These are phyloP conservation scores for Erysimum cheiri DNA, from an alignment of 441 rosid species.

Conservation along the genomic window DNA sequence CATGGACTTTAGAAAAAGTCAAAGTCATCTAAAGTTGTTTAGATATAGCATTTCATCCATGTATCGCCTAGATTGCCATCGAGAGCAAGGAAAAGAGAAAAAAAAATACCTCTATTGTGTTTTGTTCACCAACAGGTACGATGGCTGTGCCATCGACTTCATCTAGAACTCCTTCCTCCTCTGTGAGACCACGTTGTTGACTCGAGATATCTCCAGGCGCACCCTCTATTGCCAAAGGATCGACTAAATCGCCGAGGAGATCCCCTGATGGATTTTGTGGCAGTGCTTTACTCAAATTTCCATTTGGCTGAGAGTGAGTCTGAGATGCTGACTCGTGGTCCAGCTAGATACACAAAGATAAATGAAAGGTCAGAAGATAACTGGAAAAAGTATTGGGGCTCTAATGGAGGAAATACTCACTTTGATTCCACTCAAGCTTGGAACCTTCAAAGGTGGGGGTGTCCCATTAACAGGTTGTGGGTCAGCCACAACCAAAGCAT, in stretches of 20 bases:
- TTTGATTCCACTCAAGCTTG: conserved; percentile 55
- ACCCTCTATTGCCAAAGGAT: conserved; percentile 89
- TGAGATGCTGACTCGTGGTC: conserved; percentile 59
- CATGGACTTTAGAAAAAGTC: too few relatives aligned
- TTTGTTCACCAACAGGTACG: conserved; percentile 81
- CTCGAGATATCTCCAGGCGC: conserved; percentile 61
- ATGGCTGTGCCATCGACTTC: conserved; percentile 77
- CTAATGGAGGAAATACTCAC: conserved; percentile 53
- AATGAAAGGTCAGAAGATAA: conserved; percentile 28
- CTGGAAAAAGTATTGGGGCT: conserved; percentile 9
- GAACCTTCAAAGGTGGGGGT: conserved; percentile 73
- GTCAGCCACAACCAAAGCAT: conserved; percentile 91
- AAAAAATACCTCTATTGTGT: conserved; percentile 71
- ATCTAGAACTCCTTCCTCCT: conserved; percentile 56
- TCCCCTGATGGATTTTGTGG: conserved; percentile 73
- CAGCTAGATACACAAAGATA: conserved; percentile 47
- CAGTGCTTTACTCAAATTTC: conserved; percentile 57
- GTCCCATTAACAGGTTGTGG: conserved; percentile 71
- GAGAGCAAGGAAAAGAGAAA: conserved; percentile 12
- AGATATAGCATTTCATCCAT: too few relatives aligned
- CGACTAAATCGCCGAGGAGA: conserved; percentile 81
- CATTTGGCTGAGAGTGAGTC: conserved; percentile 61
- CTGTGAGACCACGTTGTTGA: conserved; percentile 53
- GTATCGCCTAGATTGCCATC: too few relatives aligned
- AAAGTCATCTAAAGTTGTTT: too few relatives aligned